Base-by-base conservation (phyloP, 2,329 filamentous ascomycete species). In the Purpureocillium lavendulum region DNA sequence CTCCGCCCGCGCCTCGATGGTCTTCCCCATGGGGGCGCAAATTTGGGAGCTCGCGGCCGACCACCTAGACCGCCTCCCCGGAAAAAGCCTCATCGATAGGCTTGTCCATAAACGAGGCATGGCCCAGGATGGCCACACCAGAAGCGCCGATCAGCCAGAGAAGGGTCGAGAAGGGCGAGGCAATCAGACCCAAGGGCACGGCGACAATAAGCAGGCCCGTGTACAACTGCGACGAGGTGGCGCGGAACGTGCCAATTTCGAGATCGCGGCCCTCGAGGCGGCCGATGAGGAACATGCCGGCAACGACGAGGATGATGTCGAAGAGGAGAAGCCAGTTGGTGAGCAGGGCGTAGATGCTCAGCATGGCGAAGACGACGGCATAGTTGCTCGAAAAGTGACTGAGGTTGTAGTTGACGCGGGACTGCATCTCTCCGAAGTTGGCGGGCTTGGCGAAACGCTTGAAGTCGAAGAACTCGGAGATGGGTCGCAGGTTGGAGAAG, bases 41-140 rank as follows among this genome's bases (percentile, higher is more conserved):
- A 70, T 80, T 82, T 75, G 77, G 89, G 90, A 95, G 89, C 84
- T 92, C 84, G 92, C 92, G 90, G 90, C 87, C 90, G 92, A 97
- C 89, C 89, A 94, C 77, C 82, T 97, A 98, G 85, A 98, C 92
- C 89, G 92, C 90, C 90, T 98, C 92, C 89, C 94, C 92, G 77
- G 90, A 96, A 96, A 98, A 98, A 96, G 89, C 89, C 89, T 94
- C 90, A 82, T 97, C 92, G 73, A 97, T 95, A 44, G 90, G 90
- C 78, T 95, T 96, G 64, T 97, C 90, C 84, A 97, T 82, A 61
- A 97, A 80, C 48, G 88, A 77, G 53, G 92, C 92, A 70, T 98
- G 92, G 66, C 92, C 92, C 51, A 97, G 71, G 52, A 97, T 94
- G 61, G 82, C 86, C 61, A 96, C 87, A 62, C 87, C 89, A 53